Base-by-base conservation (phyloP, 305 asterid genomes). In the Ilex paraguariensis region DNA sequence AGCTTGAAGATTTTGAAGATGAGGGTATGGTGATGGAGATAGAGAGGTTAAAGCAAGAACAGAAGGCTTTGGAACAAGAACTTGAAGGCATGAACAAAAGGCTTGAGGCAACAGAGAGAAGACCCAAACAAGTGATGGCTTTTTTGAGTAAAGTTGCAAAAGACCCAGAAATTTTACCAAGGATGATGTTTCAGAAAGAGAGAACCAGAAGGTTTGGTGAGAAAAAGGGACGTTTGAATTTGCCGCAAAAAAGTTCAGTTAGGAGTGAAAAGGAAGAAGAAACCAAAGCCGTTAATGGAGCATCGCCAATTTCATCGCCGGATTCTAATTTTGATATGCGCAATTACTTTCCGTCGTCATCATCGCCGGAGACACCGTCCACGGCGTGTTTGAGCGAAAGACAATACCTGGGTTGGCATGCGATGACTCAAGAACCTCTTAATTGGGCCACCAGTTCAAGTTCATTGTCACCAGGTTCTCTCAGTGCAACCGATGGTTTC, bases 71-170 rank as follows among this genome's bases (percentile, higher is more conserved):
- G 44, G 96, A 88, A 7, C 70, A 67, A 55, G 86, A 86, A 68
- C 74, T 91, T 11, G 76, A 79, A 13, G 76, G 68, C 62, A 86
- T 91, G 98, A 86, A 80, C 80, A 84, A 68, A 32, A 73, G 98
- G 80, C 75, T 91, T 0, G 91, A 88, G 70, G 86, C 90, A 14
- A 86, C 96, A 5, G 98, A 91, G 81, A 75, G 77, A 54, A 69
- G 96, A 16, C 98, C 98, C 12, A 84, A 80, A 28, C 93, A 87
- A 54, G 77, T 91, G 91, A 82, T 87, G 95, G 75, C 85, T 13
- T 91, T 91, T 79, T 61, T 91, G 61, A 75, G 75, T 76, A 91
- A 86, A 76, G 81, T 84, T 1, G 94, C 78, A 10, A 81, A 88
- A n/a, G 88, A 86, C 59, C 98, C 96, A 0, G 82, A 84, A 4